A percentile compares a stretch with the other conserved stretches of the same genome.
Conservation (phyloP, 1,284 basidiomycete genomes). For the Microbotryum scabiosae region DNA sequence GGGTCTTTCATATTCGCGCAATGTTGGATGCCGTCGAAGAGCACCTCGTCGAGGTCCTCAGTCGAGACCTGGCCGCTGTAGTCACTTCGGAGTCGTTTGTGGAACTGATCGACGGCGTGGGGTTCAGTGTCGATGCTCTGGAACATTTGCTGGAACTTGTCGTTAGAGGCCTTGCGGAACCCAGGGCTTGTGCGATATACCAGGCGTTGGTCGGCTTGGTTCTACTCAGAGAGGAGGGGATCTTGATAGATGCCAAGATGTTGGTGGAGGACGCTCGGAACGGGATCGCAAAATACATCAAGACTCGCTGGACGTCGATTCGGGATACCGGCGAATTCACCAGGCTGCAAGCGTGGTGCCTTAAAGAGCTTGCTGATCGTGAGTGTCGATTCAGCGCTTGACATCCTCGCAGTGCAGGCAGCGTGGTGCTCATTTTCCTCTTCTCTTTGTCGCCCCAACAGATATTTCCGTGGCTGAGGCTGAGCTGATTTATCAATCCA, state of each 20-base stretch:
- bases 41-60: constrained; percentile 23
- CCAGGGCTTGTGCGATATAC: constrained; percentile 40
- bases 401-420: too few relatives aligned
- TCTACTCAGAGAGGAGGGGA: constrained; percentile 31
- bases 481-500: too few relatives aligned
- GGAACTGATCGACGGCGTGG: constrained; percentile 35
- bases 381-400: constrained; percentile 35
- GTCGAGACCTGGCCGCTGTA: constrained; percentile 24
- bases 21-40: constrained; percentile 39
- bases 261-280: constrained; percentile 60
- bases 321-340: constrained; percentile 73
- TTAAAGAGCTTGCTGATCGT: constrained; percentile 82
- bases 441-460: constrained; percentile 37
- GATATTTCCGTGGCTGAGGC: constrained; percentile 47
- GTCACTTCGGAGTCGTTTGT: constrained; percentile 29
- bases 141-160: constrained; percentile 33
- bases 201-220: constrained; percentile 34
- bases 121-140: constrained; percentile 36
- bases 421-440: not conserved
- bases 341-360: constrained; percentile 67
- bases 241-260: constrained; percentile 21
- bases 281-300: constrained; percentile 51
- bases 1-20: constrained; percentile 38
- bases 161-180: constrained; percentile 33
- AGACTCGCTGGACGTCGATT: constrained; percentile 60